Percentiles rank a stretch among this genome's conserved stretches.
Conservation (phyloP, 345 rosid species). For the Syzygium aqueum region DNA sequence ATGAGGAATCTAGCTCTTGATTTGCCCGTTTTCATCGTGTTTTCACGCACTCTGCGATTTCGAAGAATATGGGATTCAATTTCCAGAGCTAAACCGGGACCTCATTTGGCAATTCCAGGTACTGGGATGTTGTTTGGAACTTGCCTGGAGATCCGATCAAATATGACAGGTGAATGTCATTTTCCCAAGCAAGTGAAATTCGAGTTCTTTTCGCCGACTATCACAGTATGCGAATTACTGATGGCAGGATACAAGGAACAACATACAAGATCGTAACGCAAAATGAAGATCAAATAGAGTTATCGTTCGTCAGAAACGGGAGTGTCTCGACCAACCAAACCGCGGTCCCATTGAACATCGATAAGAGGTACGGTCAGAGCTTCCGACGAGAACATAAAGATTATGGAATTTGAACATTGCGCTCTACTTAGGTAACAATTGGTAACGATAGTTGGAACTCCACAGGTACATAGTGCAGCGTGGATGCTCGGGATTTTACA, state of each 20-base stretch:
- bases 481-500: constrained; percentile 61
- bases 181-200: background rate
- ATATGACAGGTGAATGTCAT: constrained; percentile 19
- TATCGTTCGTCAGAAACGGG: constrained; percentile 68
- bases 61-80: background rate
- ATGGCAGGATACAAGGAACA: constrained; percentile 39
- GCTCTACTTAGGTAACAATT: background rate
- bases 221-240: background rate
- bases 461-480: constrained; percentile 61
- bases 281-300: constrained; percentile 49
- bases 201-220: background rate
- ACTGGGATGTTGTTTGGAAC: constrained; percentile 87
- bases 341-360: constrained; percentile 65
- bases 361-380: constrained; percentile 49
- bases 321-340: constrained; percentile 8
- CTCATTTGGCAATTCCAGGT: constrained; percentile 22
- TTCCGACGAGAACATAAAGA: background rate
- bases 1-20: background rate
- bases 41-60: background rate
- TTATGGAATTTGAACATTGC: background rate
- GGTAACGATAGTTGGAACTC: background rate
- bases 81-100: background rate
- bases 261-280: constrained; percentile 32
- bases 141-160: constrained; percentile 15
- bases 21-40: background rate